Percentiles rank a stretch among this genome's conserved stretches.
Evolutionary conservation across 2,329 filamentous ascomycete species (phyloP).

Genomic region (Nemania sp.): DNA sequence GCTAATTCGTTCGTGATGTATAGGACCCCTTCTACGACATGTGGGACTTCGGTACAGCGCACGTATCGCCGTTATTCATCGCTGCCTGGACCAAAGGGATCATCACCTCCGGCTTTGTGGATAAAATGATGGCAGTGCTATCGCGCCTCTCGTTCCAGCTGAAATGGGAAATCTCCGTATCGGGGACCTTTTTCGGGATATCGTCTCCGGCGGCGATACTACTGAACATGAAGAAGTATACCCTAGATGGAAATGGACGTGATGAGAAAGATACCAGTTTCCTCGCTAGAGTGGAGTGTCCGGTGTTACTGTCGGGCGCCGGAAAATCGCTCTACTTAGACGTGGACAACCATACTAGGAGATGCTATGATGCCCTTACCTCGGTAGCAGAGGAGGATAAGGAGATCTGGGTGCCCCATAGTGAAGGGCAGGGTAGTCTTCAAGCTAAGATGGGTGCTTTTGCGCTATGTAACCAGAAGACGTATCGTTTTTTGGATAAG

Average conservation of each 20-base stretch:
- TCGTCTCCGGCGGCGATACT: slow-evolving; percentile 45
- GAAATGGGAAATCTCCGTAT: slow-evolving; percentile 49
- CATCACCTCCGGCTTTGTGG: slow-evolving; percentile 45
- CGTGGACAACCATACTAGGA: slow-evolving; percentile 26
- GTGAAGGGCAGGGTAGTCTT: slow-evolving; percentile 31
- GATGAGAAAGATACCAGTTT: slow-evolving; percentile 27
- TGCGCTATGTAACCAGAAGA: slow-evolving; percentile 30
- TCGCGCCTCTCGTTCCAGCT: slow-evolving; percentile 46
- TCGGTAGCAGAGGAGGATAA: slow-evolving; percentile 18
- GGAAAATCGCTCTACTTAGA: slow-evolving; percentile 35
- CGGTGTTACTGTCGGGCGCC: slow-evolving; percentile 48
- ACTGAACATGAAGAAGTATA: slow-evolving; percentile 39
- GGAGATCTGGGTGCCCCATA: slow-evolving; percentile 34
- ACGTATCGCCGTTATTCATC: slow-evolving; percentile 46
- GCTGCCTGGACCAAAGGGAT: slow-evolving; percentile 42
- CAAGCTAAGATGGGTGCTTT: slow-evolving; percentile 41
- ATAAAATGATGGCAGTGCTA: slow-evolving; percentile 42
- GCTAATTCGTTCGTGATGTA: background rate
- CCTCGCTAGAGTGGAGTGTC: slow-evolving; percentile 45
- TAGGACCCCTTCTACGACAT: slow-evolving; percentile 42
- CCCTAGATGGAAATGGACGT: slow-evolving; percentile 6
- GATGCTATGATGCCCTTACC: slow-evolving; percentile 23
- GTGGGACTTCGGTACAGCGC: slow-evolving; percentile 45
- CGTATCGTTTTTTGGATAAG: slow-evolving; percentile 26
- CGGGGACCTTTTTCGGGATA: slow-evolving; percentile 43